Base-by-base conservation (phyloP, 805 yeast genomes). In the Metschnikowia drakensbergensis region DNA sequence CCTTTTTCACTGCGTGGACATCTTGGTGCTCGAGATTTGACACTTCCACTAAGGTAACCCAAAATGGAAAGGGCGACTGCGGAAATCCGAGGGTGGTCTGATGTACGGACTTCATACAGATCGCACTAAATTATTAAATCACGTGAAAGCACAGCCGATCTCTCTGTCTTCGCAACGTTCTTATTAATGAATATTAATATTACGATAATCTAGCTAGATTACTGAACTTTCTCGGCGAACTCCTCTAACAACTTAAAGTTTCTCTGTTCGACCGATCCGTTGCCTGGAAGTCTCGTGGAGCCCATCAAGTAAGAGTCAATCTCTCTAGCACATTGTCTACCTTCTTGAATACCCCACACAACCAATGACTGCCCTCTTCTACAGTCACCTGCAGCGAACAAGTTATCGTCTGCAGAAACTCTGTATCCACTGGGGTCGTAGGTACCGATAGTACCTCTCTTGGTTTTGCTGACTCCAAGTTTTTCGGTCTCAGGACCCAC, bases 291-390 rank as follows among this genome's bases (percentile, higher is more conserved):
- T 63, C 86, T 79, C 22, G 96, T 79, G 54, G 79, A 69, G 26
- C 92, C 91, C 82, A 83, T 82, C 66, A 92, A 76, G 67, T 68
- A 86, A 58, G 75, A 67, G 65, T 92, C 99, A 54, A 92, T 95
- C 59, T 88, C 90, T 58, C 96, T 80, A 33, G 99, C 99, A 81
- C 97, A 90, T 71, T 92, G 97, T 76, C 98, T 84, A 58, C 99
- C 99, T 73, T 92, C 99, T 74, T 94, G 98, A 59, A 92, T 92
- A 73, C 98, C 99, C 98, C 98, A 94, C 48, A 92, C 99, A 67
- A 92, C 92, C 68, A 92, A 80, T 2, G 97, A 88, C 76, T 92
- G 99, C 28, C 99, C 99, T 73, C 98, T 84, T 77, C 99, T 86
- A 74, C 98, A 94, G 70, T 92, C 99, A 72, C 99, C 99, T 44